Conservation (phyloP, 371 early-diverging fungal species). For the Rhizopus arrhizus region DNA sequence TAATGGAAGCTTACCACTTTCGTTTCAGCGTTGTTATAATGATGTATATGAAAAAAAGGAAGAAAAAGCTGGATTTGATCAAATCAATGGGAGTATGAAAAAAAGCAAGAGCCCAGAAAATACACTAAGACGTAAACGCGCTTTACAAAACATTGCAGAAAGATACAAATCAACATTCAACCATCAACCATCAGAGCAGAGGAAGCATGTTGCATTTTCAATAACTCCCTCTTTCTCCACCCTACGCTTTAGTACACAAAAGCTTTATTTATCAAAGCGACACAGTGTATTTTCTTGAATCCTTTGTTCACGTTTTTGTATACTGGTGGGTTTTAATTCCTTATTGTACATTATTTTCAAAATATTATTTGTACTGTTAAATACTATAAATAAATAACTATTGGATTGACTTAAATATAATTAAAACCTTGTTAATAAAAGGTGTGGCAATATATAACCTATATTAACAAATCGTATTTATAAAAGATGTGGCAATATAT, state of each 20-base stretch:
- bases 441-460: too few species aligned
- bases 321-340: background rate
- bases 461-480: too few species aligned
- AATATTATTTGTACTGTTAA: too few species aligned
- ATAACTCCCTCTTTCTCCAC: slow-evolving; percentile 23
- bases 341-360: background rate
- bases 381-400: too few species aligned
- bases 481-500: too few species aligned
- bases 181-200: slow-evolving; percentile 3
- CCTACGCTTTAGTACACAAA: slow-evolving; percentile 22
- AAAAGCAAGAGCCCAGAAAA: too few species aligned
- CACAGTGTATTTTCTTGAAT: slow-evolving; percentile 20
- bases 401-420: too few species aligned
- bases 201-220: slow-evolving; percentile 20
- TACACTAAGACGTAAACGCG: background rate
- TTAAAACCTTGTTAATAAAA: too few species aligned
- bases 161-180: background rate
- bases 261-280: slow-evolving; percentile 28
- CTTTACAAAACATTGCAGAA: background rate
- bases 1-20: too few species aligned
- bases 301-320: background rate
- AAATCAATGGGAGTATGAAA: background rate
- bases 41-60: background rate
- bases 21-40: slow-evolving; percentile 4
- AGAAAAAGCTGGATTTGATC: background rate